Base-by-base conservation (phyloP, 2,329 filamentous ascomycete species). In the Monosporascus sp. region DNA sequence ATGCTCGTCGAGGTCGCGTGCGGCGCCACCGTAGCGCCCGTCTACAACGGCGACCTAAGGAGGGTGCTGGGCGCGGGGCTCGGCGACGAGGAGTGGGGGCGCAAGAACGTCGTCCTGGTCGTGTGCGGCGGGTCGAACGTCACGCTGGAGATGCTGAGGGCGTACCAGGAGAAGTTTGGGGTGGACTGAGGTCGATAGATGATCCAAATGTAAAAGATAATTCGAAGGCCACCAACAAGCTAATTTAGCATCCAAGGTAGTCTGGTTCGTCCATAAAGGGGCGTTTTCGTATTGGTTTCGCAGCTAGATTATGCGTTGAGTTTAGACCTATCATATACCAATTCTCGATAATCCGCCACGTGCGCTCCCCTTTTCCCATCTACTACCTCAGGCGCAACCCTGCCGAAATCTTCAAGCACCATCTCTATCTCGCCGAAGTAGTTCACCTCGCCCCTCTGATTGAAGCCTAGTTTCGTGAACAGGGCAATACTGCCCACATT, bases 1-100 rank as follows among this genome's bases (percentile, higher is more conserved):
- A 72, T 93, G 52, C 75, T 96, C 53, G 89, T 96, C 3, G 93
- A 97, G 73, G 76, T 87, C 37, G 85, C 91, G 0, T 97, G 93
- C 67, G 91, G 92, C 1, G 90, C 93, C 6, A 88, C 87, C 50
- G 71, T 96, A 14, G 89, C 87, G 1, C 68, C 82, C 3, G 84
- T 78, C 54, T 90, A 90, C 63, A 81, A 81, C 41, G 83, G 80
- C 0, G 70, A 80, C 41, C 65, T 95, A 63, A 79, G 84, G 63
- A 75, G 77, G 60, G 72, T 83, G 9, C 72, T 91, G 0, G 82
- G 86, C 0, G 62, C 70, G 47, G 74, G 69, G 0, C 49, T 81
- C 49, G 68, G 70, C 1, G 80, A 82, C 35, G 78, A 79, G 37
- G 78, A 90, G 57, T 85, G 79, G 70, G 74, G 76, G 0, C 73